Evolutionary conservation across 768 basidiomycete genomes (phyloP).

Genomic region (Tylopilus vinaceipallidus): DNA sequence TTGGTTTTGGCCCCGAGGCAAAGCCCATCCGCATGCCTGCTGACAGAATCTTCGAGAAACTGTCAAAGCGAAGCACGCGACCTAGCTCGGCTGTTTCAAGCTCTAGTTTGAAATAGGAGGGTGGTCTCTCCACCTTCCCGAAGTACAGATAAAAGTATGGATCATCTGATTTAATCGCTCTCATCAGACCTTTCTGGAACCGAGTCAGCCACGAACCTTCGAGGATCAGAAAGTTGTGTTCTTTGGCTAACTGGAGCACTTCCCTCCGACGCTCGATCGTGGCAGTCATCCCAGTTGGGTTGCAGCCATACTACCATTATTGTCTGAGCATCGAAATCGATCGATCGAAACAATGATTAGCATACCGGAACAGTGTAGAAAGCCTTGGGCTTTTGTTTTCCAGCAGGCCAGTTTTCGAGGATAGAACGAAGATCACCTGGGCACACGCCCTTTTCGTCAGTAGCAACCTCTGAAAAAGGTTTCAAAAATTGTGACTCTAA

Average conservation of each 20-base stretch:
- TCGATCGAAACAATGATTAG: conserved; percentile 6
- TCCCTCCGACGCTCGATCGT: conserved; percentile 66
- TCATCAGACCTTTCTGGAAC: background rate
- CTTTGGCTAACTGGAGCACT: conserved; percentile 66
- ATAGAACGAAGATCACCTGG: conserved; percentile 57
- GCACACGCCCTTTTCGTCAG: conserved; percentile 70
- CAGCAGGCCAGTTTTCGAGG: conserved; percentile 72
- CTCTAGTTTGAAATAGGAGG: conserved; percentile 84
- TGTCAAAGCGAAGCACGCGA: conserved; percentile 85
- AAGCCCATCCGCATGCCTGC: conserved; percentile 82
- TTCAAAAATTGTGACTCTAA: conserved; percentile 3
- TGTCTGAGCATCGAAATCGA: background rate
- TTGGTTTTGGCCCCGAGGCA: conserved; percentile 65
- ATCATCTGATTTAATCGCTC: conserved; percentile 51
- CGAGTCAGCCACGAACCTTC: conserved; percentile 53
- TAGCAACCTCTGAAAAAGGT: conserved; percentile 61
- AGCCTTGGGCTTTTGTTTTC: conserved; percentile 69
- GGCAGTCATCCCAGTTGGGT: conserved; percentile 82
- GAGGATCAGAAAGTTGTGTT: conserved; percentile 78
- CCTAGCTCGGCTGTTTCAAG: conserved; percentile 63
- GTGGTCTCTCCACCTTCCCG: conserved; percentile 56
- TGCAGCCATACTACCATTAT: conserved; percentile 66
- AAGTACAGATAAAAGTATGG: conserved; percentile 81
- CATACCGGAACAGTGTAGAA: conserved; percentile 80
- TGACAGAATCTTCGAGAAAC: conserved; percentile 80